Conservation (phyloP, 345 rosid genomes). For the Gossypioides kirkii region DNA sequence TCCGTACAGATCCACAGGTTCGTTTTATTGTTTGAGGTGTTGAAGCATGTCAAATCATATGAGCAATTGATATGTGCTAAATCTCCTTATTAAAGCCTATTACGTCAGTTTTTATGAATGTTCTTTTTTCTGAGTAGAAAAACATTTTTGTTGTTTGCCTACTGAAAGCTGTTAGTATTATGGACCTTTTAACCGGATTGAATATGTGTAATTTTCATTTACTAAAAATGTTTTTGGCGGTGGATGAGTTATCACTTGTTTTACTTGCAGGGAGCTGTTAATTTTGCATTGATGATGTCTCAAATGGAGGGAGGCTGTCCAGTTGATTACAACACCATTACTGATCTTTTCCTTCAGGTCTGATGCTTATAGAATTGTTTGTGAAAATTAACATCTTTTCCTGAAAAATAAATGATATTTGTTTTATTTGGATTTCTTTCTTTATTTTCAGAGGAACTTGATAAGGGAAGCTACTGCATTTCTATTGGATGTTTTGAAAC, state of each 20-base stretch:
- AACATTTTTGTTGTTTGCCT: background rate
- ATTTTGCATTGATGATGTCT: constrained; percentile 99
- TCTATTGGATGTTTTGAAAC: constrained; percentile 91
- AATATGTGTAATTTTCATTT: background rate
- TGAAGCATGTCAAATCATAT: constrained; percentile 9
- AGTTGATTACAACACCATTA: constrained; percentile 88
- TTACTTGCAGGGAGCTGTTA: constrained; percentile 80
- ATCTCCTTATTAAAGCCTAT: background rate
- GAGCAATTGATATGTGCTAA: background rate
- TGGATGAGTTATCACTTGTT: constrained; percentile 10
- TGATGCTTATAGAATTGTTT: background rate
- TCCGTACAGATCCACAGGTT: constrained; percentile 98
- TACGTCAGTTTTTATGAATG: background rate
- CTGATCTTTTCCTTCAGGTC: constrained; percentile 99
- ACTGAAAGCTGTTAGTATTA: background rate
- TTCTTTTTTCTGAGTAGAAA: background rate
- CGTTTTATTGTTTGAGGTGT: constrained; percentile 18
- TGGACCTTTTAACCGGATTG: background rate
- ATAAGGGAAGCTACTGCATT: constrained; percentile 99
- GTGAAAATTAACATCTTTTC: background rate
- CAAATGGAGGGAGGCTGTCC: constrained; percentile 99
- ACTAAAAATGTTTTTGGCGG: background rate
- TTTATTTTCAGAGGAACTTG: constrained; percentile 66
- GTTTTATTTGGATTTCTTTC: background rate
- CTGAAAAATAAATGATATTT: background rate